These are phyloP conservation scores for Myriosclerotinia duriaeana DNA, from an alignment of 2,329 filamentous ascomycete species.

Conservation along the genomic window DNA sequence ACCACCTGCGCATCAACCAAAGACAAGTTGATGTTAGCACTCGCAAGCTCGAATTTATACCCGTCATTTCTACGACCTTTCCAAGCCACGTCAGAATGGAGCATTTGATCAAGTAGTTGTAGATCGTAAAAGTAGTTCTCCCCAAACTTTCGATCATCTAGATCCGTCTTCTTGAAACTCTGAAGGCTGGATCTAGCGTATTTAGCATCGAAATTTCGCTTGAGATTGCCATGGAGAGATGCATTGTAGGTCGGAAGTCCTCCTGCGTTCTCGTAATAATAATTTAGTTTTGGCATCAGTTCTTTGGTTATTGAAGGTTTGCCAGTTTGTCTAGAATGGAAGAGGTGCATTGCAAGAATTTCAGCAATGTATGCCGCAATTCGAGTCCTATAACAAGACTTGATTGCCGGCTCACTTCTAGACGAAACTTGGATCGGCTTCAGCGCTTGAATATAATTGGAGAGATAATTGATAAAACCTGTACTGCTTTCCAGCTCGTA, in stretches of 20 bases:
- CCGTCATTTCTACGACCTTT: conserved; percentile 65
- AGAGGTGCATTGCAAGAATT: conserved; percentile 86
- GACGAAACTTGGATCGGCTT: conserved; percentile 52
- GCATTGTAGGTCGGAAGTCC: conserved; percentile 80
- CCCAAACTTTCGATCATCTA: conserved; percentile 67
- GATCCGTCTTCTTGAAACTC: conserved; percentile 74
- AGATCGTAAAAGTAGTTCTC: conserved; percentile 82
- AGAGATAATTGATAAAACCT: conserved; percentile 69
- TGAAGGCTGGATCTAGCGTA: conserved; percentile 73
- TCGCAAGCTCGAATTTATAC: conserved; percentile 78
- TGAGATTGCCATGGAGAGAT: conserved; percentile 82
- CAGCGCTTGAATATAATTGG: conserved; percentile 65
- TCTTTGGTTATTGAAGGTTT: conserved; percentile 66
- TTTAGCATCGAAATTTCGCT: conserved; percentile 76
- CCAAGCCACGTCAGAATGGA: conserved; percentile 79
- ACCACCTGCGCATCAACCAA: conserved; percentile 89
- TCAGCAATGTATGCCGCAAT: conserved; percentile 83
- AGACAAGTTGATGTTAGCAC: conserved; percentile 87
- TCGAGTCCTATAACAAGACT: conserved; percentile 59
- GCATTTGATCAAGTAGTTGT: conserved; percentile 69
- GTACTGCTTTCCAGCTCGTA: conserved; percentile 73
- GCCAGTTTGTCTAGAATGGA: conserved; percentile 76
- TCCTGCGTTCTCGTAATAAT: conserved; percentile 76
- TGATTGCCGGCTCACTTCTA: conserved; percentile 49
- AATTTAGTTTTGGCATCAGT: conserved; percentile 72